These are phyloP conservation scores for Daldinia childiae DNA, from an alignment of 495 filamentous ascomycete species.

Conservation along the genomic window DNA sequence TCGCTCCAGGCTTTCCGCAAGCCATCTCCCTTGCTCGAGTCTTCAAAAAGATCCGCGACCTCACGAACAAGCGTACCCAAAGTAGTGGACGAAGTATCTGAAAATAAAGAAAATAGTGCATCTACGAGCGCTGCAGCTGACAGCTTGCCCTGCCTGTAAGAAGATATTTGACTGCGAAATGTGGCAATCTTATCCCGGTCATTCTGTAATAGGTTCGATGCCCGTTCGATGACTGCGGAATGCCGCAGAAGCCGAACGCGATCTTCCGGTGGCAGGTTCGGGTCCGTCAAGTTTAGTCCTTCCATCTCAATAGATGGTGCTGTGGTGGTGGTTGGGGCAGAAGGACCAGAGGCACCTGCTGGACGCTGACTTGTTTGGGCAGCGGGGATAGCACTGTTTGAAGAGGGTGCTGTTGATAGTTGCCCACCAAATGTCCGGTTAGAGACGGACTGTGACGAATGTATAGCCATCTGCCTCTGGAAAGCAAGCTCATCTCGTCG, in stretches of 20 bases:
- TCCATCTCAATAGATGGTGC: conserved; percentile 44
- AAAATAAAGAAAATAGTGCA: conserved; percentile 78
- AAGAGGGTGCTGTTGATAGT: conserved; percentile 61
- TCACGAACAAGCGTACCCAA: conserved; percentile 92
- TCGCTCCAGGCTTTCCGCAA: conserved; percentile 89
- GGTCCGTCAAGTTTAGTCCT: conserved; percentile 52
- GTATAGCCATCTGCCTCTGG: conserved; percentile 91
- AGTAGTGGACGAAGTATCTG: conserved; percentile 76
- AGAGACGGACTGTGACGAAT: conserved; percentile 80
- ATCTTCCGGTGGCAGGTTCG: conserved; percentile 71
- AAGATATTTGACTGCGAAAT: conserved; percentile 81
- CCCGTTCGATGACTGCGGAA: conserved; percentile 83
- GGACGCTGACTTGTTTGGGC: conserved; percentile 15
- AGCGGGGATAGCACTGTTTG: conserved; percentile 29
- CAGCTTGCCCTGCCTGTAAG: conserved; percentile 72
- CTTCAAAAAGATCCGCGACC: conserved; percentile 91
- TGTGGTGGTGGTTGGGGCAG: conserved; percentile 25
- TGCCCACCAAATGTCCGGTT: conserved; percentile 84
- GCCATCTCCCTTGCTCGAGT: conserved; percentile 72
- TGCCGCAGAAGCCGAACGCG: conserved; percentile 81
- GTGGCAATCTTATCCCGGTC: conserved; percentile 73
- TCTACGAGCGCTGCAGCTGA: conserved; percentile 81
- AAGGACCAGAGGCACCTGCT: conserved; percentile 13
- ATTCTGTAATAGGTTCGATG: conserved; percentile 78
- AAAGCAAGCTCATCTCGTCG: conserved; percentile 89